phyloP scores from a whole-genome alignment of 2,329 filamentous ascomycete species.

The Chlorencoelia australis region DNA sequence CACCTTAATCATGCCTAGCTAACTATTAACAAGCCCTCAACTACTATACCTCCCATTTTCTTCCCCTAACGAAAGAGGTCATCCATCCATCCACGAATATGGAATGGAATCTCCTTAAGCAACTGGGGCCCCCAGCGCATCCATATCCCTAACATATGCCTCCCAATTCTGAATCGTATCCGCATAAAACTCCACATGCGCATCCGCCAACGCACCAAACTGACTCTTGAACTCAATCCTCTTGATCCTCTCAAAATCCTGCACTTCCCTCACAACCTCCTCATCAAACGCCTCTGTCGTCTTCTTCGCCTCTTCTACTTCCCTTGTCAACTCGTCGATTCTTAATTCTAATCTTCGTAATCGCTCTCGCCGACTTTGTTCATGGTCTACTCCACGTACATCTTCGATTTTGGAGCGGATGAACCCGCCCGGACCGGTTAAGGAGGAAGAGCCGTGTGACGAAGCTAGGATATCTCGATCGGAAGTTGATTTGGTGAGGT shows the following conservation, averaged over 20 bases:
- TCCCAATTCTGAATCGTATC: conserved; percentile 79
- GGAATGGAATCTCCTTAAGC: too few species aligned
- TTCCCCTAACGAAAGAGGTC: too few species aligned
- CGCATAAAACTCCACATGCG: conserved; percentile 80
- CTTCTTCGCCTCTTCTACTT: conserved; percentile 80
- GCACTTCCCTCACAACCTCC: conserved; percentile 85
- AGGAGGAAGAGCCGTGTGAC: conserved; percentile 48
- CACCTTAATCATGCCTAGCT: too few species aligned
- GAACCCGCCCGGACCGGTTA: conserved; percentile 74
- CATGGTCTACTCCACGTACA: conserved; percentile 91
- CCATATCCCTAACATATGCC: conserved; percentile 79
- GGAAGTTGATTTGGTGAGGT: conserved; percentile 79
- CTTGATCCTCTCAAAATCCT: conserved; percentile 95
- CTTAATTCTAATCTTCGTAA: conserved; percentile 83
- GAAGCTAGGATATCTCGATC: conserved; percentile 65
- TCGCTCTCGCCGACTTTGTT: conserved; percentile 77
- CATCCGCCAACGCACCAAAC: conserved; percentile 71
- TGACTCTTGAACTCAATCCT: conserved; percentile 83
- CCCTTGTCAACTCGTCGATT: conserved; percentile 81
- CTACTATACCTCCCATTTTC: too few species aligned
- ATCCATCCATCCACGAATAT: too few species aligned
- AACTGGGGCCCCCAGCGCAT: conserved; percentile 45
- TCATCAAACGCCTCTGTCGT: conserved; percentile 91
- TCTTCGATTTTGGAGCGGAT: conserved; percentile 93
- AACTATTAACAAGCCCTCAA: too few species aligned